Percentiles rank a stretch among this genome's conserved stretches.
phyloP scores from a whole-genome alignment of 441 rosid species.

The Rhodomyrtus psidioides region DNA sequence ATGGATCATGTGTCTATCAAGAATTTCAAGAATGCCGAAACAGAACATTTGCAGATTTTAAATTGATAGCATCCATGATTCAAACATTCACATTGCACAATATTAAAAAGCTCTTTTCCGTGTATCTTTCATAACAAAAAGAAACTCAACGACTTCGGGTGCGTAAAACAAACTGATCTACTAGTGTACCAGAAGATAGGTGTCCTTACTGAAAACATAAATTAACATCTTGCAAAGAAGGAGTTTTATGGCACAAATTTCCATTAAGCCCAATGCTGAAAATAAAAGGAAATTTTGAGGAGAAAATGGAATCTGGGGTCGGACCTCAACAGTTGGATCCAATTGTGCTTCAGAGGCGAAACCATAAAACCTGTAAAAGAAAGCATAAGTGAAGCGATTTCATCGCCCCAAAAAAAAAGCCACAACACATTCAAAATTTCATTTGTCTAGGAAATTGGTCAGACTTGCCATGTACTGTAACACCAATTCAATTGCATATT shows the following conservation, averaged over 20 bases:
- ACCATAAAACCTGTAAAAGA: constrained; percentile 65
- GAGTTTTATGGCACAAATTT: background rate
- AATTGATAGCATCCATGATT: background rate
- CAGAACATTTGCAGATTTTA: background rate
- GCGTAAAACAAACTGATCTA: background rate
- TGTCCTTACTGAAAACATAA: background rate
- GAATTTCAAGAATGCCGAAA: background rate
- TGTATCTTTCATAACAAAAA: background rate
- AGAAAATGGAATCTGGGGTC: constrained; percentile 1
- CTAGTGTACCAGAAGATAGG: background rate
- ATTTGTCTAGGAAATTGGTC: background rate
- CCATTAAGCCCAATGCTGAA: background rate
- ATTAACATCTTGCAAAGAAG: background rate
- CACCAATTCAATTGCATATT: background rate
- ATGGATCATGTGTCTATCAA: background rate
- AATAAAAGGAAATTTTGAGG: background rate
- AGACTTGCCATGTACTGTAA: background rate
- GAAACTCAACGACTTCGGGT: background rate
- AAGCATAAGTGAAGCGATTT: background rate
- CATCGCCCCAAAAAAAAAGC: background rate
- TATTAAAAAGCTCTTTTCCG: background rate
- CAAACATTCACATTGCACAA: background rate
- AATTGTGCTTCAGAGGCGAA: constrained; percentile 86
- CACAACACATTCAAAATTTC: background rate
- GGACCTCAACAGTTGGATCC: constrained; percentile 89